phyloP scores from a whole-genome alignment of 2,329 filamentous ascomycete genomes.

The Diaporthe sp. region DNA sequence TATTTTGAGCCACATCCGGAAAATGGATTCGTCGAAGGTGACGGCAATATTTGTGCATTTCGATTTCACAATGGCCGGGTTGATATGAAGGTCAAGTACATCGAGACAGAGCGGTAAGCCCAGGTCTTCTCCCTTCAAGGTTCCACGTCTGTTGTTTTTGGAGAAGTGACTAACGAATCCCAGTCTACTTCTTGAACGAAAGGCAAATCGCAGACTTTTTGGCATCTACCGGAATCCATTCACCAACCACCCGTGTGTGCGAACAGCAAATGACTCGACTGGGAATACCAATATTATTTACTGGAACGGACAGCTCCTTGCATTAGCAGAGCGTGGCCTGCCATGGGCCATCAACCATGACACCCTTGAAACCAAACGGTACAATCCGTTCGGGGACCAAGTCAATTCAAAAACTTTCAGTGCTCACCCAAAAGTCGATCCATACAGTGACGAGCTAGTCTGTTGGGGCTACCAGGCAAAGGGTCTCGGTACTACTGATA shows the following conservation, averaged over 20 bases:
- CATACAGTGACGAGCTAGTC: not conserved
- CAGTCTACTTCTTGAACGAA: not conserved
- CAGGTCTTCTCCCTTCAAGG: not conserved
- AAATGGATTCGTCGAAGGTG: slow-evolving; percentile 44
- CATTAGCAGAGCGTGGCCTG: not conserved
- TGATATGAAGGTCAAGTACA: not conserved
- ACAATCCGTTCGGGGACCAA: not conserved
- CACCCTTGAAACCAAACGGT: not conserved
- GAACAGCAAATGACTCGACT: not conserved
- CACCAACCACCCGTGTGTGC: not conserved
- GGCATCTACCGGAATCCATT: not conserved
- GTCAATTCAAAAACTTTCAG: not conserved
- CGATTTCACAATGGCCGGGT: slow-evolving; percentile 44
- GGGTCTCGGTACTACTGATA: not conserved
- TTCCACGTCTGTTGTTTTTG: not conserved
- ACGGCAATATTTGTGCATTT: slow-evolving; percentile 52
- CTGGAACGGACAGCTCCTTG: not conserved
- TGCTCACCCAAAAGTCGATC: slow-evolving; percentile 2
- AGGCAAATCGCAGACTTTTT: not conserved
- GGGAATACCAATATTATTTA: not conserved
- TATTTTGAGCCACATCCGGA: slow-evolving; percentile 38
- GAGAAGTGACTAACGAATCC: not conserved
- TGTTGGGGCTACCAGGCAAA: slow-evolving; percentile 12
- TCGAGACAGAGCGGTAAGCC: not conserved
- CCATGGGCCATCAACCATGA: not conserved